These are phyloP conservation scores for Marchantia polymorpha DNA, from an alignment of 225 moss, liverwort and hornwort species.

Conservation along the genomic window DNA sequence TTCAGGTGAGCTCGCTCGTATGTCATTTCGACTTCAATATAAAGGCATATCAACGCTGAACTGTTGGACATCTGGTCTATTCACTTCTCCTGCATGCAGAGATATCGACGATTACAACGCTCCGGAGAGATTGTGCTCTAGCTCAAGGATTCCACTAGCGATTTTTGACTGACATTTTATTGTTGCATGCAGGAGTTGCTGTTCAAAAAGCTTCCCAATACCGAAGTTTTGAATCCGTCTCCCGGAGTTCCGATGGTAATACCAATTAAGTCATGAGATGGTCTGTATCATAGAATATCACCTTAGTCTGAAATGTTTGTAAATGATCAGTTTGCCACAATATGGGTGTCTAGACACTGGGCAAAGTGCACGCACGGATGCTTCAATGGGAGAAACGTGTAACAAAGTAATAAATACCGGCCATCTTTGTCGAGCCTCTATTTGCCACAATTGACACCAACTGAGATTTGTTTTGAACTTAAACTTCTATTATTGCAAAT, in stretches of 20 bases:
- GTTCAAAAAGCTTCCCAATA: conserved; percentile 47
- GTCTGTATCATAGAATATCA: not conserved
- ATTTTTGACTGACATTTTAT: not conserved
- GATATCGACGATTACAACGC: not conserved
- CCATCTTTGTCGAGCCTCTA: too few relatives aligned
- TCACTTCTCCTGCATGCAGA: not conserved
- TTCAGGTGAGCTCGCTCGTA: conserved; percentile 49
- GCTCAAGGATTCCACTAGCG: not conserved
- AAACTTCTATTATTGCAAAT: too few relatives aligned
- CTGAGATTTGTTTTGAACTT: too few relatives aligned
- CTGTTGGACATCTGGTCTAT: not conserved
- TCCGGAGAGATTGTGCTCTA: not conserved
- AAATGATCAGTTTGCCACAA: too few relatives aligned
- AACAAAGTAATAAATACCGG: too few relatives aligned
- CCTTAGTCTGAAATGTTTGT: too few relatives aligned
- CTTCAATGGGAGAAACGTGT: too few relatives aligned
- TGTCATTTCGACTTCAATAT: too few relatives aligned
- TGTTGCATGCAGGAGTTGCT: conserved; percentile 50
- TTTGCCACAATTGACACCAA: too few relatives aligned
- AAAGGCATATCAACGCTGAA: too few relatives aligned
- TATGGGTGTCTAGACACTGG: too few relatives aligned
- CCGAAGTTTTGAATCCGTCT: conserved; percentile 61
- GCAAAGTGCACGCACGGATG: too few relatives aligned
- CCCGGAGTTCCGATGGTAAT: conserved; percentile 67
- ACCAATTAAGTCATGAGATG: conserved; percentile 20